Conservation (phyloP, 768 basidiomycete species). For the Tremella yokohamensis region DNA sequence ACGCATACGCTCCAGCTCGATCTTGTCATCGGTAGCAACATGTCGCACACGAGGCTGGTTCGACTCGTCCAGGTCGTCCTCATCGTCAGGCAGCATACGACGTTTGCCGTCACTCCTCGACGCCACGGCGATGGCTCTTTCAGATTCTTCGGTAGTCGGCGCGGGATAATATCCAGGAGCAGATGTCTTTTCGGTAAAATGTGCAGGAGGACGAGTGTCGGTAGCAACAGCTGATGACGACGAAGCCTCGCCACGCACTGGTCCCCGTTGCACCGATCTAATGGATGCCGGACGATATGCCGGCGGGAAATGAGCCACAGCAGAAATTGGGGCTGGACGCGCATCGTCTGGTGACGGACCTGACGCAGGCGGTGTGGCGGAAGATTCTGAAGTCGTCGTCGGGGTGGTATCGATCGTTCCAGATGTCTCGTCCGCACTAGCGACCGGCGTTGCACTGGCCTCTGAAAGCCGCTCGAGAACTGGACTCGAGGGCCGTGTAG, state of each 20-base stretch:
- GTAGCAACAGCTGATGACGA: not conserved
- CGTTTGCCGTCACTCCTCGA: slow-evolving; percentile 33
- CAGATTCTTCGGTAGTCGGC: slow-evolving; percentile 44
- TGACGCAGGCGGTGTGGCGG: slow-evolving; percentile 5
- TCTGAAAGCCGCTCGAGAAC: no score
- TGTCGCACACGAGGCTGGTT: slow-evolving; percentile 24
- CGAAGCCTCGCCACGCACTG: not conserved
- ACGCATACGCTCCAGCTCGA: slow-evolving; percentile 41
- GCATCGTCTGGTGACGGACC: no score
- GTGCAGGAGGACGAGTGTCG: slow-evolving; percentile 4
- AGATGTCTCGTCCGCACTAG: no score
- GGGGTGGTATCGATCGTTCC: no score
- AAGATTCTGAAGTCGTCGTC: not conserved
- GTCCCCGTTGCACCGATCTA: slow-evolving; percentile 18
- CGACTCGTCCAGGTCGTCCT: slow-evolving; percentile 16
- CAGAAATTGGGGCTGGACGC: no score
- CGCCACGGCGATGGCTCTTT: slow-evolving; percentile 42
- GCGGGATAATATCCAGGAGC: slow-evolving; percentile 49
- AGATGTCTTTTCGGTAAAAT: slow-evolving; percentile 28
- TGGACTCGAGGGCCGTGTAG: no score
- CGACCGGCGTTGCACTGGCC: no score
- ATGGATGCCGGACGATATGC: slow-evolving; percentile 43
- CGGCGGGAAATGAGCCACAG: slow-evolving; percentile 28
- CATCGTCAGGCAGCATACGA: slow-evolving; percentile 15
- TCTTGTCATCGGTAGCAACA: slow-evolving; percentile 50